These are phyloP conservation scores for Mycena amicta DNA, from an alignment of 768 basidiomycete species.

Conservation along the genomic window DNA sequence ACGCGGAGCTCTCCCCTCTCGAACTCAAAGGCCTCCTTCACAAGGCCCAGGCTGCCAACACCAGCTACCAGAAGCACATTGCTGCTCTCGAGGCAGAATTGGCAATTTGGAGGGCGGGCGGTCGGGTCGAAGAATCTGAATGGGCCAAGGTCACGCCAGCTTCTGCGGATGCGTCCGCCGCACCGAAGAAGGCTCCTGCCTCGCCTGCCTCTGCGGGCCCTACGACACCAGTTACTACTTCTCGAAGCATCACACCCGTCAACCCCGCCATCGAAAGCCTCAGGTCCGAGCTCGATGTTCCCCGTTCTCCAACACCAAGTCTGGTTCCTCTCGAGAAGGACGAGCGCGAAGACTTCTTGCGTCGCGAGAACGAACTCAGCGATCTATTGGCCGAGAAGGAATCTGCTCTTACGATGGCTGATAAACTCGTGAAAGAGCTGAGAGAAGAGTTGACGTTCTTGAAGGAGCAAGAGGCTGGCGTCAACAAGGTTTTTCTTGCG, in stretches of 20 bases:
- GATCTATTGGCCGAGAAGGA: slow-evolving; percentile 94
- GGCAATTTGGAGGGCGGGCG: slow-evolving; percentile 86
- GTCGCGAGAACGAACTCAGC: slow-evolving; percentile 93
- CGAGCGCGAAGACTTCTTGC: slow-evolving; percentile 95
- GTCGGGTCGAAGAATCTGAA: slow-evolving; percentile 77
- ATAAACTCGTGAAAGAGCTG: slow-evolving; percentile 86
- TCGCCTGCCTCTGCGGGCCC: slow-evolving; percentile 63
- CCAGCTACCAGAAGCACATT: slow-evolving; percentile 84
- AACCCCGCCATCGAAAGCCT: slow-evolving; percentile 75
- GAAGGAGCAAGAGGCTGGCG: slow-evolving; percentile 84
- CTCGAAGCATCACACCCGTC: slow-evolving; percentile 70
- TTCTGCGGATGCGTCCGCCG: slow-evolving; percentile 50
- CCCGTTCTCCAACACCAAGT: slow-evolving; percentile 91
- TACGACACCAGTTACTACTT: slow-evolving; percentile 35
- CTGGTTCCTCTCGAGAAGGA: slow-evolving; percentile 90
- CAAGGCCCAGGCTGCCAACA: slow-evolving; percentile 87
- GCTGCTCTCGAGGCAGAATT: slow-evolving; percentile 90
- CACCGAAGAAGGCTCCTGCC: slow-evolving; percentile 66
- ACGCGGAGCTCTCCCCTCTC: slow-evolving; percentile 93
- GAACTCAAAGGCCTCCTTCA: slow-evolving; percentile 92
- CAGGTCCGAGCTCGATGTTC: slow-evolving; percentile 65
- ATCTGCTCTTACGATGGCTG: slow-evolving; percentile 72
- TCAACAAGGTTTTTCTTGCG: slow-evolving; percentile 61
- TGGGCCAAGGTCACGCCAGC: slow-evolving; percentile 60
- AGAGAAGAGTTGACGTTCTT: slow-evolving; percentile 87